phyloP scores from a whole-genome alignment of 768 basidiomycete genomes.

The Tricholoma furcatifolium region DNA sequence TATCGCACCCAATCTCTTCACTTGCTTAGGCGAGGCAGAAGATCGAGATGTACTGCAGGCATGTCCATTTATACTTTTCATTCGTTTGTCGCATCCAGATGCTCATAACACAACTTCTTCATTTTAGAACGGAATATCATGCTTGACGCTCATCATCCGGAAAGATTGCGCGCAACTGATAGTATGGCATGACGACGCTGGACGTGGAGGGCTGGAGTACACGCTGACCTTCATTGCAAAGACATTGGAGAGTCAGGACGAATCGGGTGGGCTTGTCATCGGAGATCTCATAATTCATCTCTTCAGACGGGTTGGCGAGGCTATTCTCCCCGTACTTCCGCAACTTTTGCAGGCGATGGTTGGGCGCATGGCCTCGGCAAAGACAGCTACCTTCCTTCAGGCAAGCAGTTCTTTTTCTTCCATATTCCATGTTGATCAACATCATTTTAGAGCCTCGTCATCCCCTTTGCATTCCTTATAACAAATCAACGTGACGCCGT shows the following conservation, averaged over 20 bases:
- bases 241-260: slow-evolving; percentile 76
- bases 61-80: slow-evolving; percentile 5
- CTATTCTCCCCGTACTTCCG: slow-evolving; percentile 82
- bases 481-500: slow-evolving; percentile 83
- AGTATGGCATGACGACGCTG: slow-evolving; percentile 65
- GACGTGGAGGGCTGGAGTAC: slow-evolving; percentile 73
- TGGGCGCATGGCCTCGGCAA: slow-evolving; percentile 74
- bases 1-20: slow-evolving; percentile 75
- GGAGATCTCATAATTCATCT: slow-evolving; percentile 96
- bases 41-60: slow-evolving; percentile 88
- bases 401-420: slow-evolving; percentile 34
- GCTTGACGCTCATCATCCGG: slow-evolving; percentile 80
- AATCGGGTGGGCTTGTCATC: slow-evolving; percentile 89
- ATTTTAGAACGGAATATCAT: slow-evolving; percentile 75
- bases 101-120: not conserved
- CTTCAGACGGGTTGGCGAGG: slow-evolving; percentile 76
- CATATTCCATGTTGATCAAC: not conserved
- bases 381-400: slow-evolving; percentile 91
- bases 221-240: slow-evolving; percentile 76
- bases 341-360: slow-evolving; percentile 86
- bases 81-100: not conserved
- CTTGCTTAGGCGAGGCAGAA: slow-evolving; percentile 63
- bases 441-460: slow-evolving; percentile 66
- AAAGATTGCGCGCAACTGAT: slow-evolving; percentile 85
- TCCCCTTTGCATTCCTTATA: slow-evolving; percentile 94